A percentile compares a stretch with the other conserved stretches of the same genome.
phyloP scores from a whole-genome alignment of 2,329 filamentous ascomycete genomes.

The Seiridium cupressi region DNA sequence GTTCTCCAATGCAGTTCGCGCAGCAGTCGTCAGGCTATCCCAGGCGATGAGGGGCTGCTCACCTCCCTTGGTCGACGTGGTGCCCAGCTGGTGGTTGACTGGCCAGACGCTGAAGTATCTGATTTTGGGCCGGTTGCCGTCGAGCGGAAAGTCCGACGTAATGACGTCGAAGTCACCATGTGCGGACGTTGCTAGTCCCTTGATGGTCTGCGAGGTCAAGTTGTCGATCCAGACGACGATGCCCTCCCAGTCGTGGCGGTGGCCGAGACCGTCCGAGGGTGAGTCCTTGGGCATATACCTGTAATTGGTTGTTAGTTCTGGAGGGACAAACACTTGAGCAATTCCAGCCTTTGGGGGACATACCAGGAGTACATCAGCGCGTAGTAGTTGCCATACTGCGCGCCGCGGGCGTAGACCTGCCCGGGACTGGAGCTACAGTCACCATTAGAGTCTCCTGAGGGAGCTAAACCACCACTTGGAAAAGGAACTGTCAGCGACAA shows the following conservation, averaged over 20 bases:
- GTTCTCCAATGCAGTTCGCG: conserved; percentile 29
- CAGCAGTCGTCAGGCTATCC: conserved; percentile 32
- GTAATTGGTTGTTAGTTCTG: background rate
- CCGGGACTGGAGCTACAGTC: conserved; percentile 26
- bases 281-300: conserved; percentile 41
- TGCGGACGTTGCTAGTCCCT: conserved; percentile 27
- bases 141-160: conserved; percentile 19
- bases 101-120: conserved; percentile 29
- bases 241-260: conserved; percentile 36
- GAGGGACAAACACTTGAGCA: too few relatives aligned
- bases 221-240: conserved; percentile 30
- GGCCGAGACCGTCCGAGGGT: conserved; percentile 30
- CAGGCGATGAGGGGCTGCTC: conserved; percentile 38
- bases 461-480: conserved; percentile 25
- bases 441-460: conserved; percentile 22
- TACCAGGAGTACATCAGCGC: conserved; percentile 32
- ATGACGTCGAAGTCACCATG: conserved; percentile 29
- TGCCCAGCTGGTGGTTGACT: conserved; percentile 32
- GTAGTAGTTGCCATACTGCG: conserved; percentile 22
- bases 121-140: conserved; percentile 26
- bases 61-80: conserved; percentile 31
- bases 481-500: conserved; percentile 6
- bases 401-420: conserved; percentile 31
- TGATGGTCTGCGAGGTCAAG: conserved; percentile 23
- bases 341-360: background rate